Base-by-base conservation (phyloP, 2,329 filamentous ascomycete genomes). In the Diaporthe batatas region DNA sequence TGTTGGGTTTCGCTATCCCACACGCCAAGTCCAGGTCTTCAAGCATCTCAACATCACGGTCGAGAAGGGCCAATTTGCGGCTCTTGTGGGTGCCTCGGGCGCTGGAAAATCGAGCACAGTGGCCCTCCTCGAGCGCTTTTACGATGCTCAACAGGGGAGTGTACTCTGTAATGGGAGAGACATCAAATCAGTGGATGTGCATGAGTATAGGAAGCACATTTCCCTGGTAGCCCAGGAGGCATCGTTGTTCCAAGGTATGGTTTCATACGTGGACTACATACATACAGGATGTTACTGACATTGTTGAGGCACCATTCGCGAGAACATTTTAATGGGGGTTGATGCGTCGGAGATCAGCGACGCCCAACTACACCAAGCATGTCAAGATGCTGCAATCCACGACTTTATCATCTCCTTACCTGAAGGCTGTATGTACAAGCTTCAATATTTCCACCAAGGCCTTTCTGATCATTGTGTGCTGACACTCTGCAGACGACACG, bases 201-300 rank as follows among this genome's bases (percentile, higher is more conserved):
- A 86, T 73, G 82, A 86, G 23, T 94, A 94, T 79, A 89, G 93
- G 53, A 85, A 86, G 71, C 82, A 89, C 47, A 84, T 95, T 16
- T 91, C 92, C 1, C 86, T 95, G 0, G 93, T 95, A 0, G 90
- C 92, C 4, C 93, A 95, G 80, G 93, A 95, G 79, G 88, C 93
- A 11, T 91, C 91, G 0, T 85, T 95, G 0, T 94, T 93, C 78
- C 90, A 91, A 79, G 91, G 90, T 75, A 82, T 74, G 79, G 70
- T 62, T 23, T 21, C 34, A 2, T 44, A 54, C 23, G 4, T 42
- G 10, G 6, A 14, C 39, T 42, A 42, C 16, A 39, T 12, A 16
- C 16, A 39, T 12, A 14, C 36, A 12, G 11, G 2, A 12, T 65
- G 49, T 73, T 68, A 39, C 23, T 34, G 18, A 34, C 25, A 25